Conservation (phyloP, 2,329 filamentous ascomycete genomes). For the Teratosphaeria zuluensis region DNA sequence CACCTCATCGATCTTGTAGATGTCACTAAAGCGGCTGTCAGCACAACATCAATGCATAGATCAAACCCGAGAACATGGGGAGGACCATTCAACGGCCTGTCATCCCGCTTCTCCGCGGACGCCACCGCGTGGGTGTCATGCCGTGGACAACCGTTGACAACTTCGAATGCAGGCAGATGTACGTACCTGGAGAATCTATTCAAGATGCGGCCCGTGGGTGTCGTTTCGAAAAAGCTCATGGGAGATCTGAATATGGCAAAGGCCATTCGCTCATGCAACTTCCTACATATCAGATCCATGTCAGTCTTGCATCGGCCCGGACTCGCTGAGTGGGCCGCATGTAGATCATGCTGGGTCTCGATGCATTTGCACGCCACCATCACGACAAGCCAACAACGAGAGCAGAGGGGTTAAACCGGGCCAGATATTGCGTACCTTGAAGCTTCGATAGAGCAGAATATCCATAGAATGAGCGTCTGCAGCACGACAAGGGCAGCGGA, state of each 20-base stretch:
- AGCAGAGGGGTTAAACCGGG: slow-evolving; percentile 1
- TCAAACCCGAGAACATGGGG: neutral
- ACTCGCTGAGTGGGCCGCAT: slow-evolving; percentile 8
- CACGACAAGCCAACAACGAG: slow-evolving; percentile 7
- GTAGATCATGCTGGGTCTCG: slow-evolving; percentile 4
- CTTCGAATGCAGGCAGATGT: neutral
- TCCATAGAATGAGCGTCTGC: slow-evolving; percentile 94
- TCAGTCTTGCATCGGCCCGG: slow-evolving; percentile 8
- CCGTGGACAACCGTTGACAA: neutral
- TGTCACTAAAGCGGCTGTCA: slow-evolving; percentile 43
- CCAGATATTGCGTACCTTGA: slow-evolving; percentile 40
- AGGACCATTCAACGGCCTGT: neutral
- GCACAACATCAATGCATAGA: neutral
- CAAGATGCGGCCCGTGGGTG: slow-evolving; percentile 87
- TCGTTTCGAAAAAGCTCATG: slow-evolving; percentile 98
- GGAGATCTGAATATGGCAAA: slow-evolving; percentile 90
- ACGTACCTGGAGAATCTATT: slow-evolving; percentile 86
- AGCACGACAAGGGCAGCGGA: slow-evolving; percentile 75
- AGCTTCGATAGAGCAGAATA: slow-evolving; percentile 91
- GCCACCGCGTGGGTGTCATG: neutral
- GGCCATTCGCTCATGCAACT: slow-evolving; percentile 86
- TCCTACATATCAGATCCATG: slow-evolving; percentile 52
- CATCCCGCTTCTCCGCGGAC: neutral
- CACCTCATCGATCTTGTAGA: slow-evolving; percentile 81
- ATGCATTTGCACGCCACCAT: neutral